These are phyloP conservation scores for Mortierella sp. DNA, from an alignment of 371 early-diverging fungal genomes.

Conservation along the genomic window DNA sequence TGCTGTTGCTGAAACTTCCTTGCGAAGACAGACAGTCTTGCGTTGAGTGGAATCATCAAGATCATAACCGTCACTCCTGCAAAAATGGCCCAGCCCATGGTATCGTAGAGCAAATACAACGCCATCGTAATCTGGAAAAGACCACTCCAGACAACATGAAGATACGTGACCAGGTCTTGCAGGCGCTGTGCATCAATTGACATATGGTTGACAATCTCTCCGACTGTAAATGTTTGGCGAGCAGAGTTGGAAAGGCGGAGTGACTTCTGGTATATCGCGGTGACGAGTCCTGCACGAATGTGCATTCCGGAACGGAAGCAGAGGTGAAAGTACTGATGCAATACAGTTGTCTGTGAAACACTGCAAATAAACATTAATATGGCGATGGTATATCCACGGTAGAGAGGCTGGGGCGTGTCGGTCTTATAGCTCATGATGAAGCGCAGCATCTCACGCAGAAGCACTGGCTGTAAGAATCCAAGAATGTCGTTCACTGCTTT, in stretches of 20 bases:
- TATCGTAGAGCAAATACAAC: slow-evolving; percentile 80
- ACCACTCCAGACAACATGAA: slow-evolving; percentile 89
- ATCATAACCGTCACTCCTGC: slow-evolving; percentile 91
- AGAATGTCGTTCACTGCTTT: slow-evolving; percentile 85
- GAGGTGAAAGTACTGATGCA: slow-evolving; percentile 94
- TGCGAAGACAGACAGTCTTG: slow-evolving; percentile 69
- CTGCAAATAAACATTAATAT: slow-evolving; percentile 85
- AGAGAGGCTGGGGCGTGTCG: slow-evolving; percentile 64
- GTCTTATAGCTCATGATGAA: slow-evolving; percentile 75
- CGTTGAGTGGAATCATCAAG: slow-evolving; percentile 80
- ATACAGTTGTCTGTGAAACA: slow-evolving; percentile 82
- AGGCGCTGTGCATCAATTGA: slow-evolving; percentile 88
- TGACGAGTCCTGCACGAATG: slow-evolving; percentile 83
- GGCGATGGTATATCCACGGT: slow-evolving; percentile 73
- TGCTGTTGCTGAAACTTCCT: slow-evolving; percentile 82
- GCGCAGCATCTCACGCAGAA: slow-evolving; percentile 77
- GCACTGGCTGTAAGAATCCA: slow-evolving; percentile 86
- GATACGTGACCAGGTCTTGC: slow-evolving; percentile 75
- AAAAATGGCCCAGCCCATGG: slow-evolving; percentile 87
- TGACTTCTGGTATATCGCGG: slow-evolving; percentile 91
- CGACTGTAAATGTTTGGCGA: slow-evolving; percentile 80
- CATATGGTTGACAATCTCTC: slow-evolving; percentile 91
- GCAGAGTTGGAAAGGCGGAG: slow-evolving; percentile 82
- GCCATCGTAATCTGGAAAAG: slow-evolving; percentile 90
- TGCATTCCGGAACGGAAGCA: slow-evolving; percentile 84